Conservation (phyloP, 495 filamentous ascomycete species). For the Podospora australis region DNA sequence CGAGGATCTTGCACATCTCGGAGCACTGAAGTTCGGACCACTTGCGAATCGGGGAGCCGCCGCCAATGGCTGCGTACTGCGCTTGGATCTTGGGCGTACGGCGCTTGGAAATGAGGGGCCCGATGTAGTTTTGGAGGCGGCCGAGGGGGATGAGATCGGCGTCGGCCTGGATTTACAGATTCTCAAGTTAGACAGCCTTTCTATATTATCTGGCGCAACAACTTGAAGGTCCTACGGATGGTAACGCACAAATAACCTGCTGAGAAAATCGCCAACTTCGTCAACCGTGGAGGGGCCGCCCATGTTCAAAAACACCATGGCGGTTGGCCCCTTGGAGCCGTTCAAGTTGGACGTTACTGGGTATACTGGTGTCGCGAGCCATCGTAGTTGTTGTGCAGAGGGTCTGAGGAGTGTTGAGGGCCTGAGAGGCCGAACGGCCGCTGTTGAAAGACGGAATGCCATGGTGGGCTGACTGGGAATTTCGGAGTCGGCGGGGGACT, state of each 20-base stretch:
- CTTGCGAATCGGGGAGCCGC: constrained; percentile 92
- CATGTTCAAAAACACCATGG: constrained; percentile 99
- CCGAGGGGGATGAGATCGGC: constrained; percentile 95
- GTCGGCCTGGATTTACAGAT: constrained; percentile 59
- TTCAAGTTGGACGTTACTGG: constrained; percentile 61
- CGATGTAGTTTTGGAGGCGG: constrained; percentile 82
- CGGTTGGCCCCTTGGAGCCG: constrained; percentile 56
- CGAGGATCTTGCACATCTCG: constrained; percentile 95
- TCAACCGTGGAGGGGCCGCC: constrained; percentile 84
- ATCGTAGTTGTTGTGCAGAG: constrained; percentile 32
- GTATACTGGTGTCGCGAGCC: constrained; percentile 55
- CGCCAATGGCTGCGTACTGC: constrained; percentile 93
- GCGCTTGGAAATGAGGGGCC: constrained; percentile 74
- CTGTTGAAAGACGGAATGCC: constrained; percentile 41
- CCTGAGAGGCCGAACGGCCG: constrained; percentile 19
- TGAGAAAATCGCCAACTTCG: constrained; percentile 90
- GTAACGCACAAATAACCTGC: constrained; percentile 69
- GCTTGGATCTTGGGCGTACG: constrained; percentile 92
- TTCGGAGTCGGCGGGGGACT: background rate
- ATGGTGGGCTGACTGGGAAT: constrained; percentile 26
- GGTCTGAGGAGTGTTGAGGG: constrained; percentile 17
- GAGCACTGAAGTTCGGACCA: constrained; percentile 92
- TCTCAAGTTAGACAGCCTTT: background rate
- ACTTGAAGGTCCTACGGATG: background rate
- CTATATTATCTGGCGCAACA: too few species aligned